phyloP scores from a whole-genome alignment of 2,329 filamentous ascomycete genomes.

The Xylariaceae sp. region DNA sequence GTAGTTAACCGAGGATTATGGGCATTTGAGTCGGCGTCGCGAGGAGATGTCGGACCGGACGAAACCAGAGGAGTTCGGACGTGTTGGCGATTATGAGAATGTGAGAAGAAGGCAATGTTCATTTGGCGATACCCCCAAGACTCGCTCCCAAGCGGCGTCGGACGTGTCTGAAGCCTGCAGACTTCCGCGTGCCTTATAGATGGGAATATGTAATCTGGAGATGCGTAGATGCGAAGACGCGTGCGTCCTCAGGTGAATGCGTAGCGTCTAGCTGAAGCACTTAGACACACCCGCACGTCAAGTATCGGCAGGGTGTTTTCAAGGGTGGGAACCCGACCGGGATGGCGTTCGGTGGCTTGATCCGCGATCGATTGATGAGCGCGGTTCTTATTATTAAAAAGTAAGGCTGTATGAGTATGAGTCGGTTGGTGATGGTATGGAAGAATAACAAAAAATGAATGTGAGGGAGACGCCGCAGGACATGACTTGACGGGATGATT shows the following conservation, averaged over 20 bases:
- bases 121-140: not conserved
- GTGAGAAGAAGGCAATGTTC: slow-evolving; percentile 13
- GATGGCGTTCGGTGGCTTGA: slow-evolving; percentile 7
- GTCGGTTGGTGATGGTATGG: not conserved
- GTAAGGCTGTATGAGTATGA: slow-evolving; percentile 1
- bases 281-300: slow-evolving; percentile 3
- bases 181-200: not conserved
- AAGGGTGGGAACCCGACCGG: not conserved
- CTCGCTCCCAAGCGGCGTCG: not conserved
- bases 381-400: slow-evolving; percentile 1
- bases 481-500: not conserved
- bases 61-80: not conserved
- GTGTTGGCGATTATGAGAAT: not conserved
- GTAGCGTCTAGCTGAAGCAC: not conserved
- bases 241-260: not conserved
- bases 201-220: too few relatives aligned
- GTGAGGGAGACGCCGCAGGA: not conserved
- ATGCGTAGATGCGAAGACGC: slow-evolving; percentile 1
- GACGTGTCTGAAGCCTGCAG: not conserved
- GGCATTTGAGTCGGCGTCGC: slow-evolving; percentile 20
- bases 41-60: slow-evolving; percentile 13
- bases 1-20: slow-evolving; percentile 16
- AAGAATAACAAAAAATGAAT: slow-evolving; percentile 4
- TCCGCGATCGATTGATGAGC: slow-evolving; percentile 3
- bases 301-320: slow-evolving; percentile 1